A percentile compares a stretch with the other conserved stretches of the same genome.
phyloP scores from a whole-genome alignment of 768 basidiomycete species.

The Pulveroboletus sp. region DNA sequence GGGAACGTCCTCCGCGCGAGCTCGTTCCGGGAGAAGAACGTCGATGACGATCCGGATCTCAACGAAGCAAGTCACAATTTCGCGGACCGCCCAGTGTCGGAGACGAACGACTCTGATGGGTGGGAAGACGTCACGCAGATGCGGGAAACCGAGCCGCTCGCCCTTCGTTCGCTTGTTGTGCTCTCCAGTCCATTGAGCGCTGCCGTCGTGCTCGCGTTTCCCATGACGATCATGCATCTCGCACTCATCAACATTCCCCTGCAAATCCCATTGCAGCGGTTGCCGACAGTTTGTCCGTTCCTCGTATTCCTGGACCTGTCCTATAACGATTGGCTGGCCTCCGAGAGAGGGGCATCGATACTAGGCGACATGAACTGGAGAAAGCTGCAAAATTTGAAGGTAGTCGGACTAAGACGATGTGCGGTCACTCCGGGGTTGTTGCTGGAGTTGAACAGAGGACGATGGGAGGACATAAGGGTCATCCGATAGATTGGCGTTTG shows the following conservation, averaged over 20 bases:
- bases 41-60: not conserved
- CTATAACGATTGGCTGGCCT: slow-evolving; percentile 49
- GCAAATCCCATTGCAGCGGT: slow-evolving; percentile 49
- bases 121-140: slow-evolving; percentile 44
- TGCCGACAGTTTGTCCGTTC: slow-evolving; percentile 59
- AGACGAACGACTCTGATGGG: not conserved
- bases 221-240: slow-evolving; percentile 61
- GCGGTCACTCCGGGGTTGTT: slow-evolving; percentile 40
- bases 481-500: slow-evolving; percentile 33
- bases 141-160: slow-evolving; percentile 30
- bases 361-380: slow-evolving; percentile 56
- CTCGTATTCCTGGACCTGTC: slow-evolving; percentile 64
- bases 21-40: slow-evolving; percentile 32
- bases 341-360: slow-evolving; percentile 23
- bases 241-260: slow-evolving; percentile 51
- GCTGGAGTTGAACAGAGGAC: slow-evolving; percentile 49
- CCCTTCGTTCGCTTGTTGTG: slow-evolving; percentile 47
- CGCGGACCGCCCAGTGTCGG: not conserved
- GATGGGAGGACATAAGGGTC: slow-evolving; percentile 63
- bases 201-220: slow-evolving; percentile 47
- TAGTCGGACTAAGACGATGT: slow-evolving; percentile 58
- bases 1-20: slow-evolving; percentile 41
- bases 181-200: slow-evolving; percentile 45
- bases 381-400: slow-evolving; percentile 48
- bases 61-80: not conserved